Conservation (phyloP, 2,329 filamentous ascomycete species). For the Cladosporium sp. region DNA sequence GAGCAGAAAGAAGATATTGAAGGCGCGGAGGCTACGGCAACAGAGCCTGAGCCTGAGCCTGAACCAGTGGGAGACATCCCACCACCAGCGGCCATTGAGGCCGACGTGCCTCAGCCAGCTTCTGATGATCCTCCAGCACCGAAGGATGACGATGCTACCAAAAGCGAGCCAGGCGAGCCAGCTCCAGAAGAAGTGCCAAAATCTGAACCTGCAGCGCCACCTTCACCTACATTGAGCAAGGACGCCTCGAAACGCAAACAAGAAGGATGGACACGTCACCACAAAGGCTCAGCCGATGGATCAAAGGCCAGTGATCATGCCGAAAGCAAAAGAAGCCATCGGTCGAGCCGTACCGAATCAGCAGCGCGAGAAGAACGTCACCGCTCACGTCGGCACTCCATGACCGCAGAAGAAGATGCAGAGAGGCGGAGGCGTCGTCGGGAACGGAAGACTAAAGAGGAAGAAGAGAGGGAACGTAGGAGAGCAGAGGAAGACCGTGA, state of each 20-base stretch:
- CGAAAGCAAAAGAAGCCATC: neutral
- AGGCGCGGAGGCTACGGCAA: neutral
- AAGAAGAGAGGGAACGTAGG: neutral
- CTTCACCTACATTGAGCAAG: slow-evolving; percentile 14
- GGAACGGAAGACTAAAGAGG: slow-evolving; percentile 11
- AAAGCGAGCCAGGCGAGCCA: neutral
- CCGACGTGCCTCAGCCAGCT: neutral
- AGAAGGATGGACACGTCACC: slow-evolving; percentile 5
- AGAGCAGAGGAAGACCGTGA: slow-evolving; percentile 6
- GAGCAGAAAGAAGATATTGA: neutral
- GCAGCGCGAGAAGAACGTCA: neutral
- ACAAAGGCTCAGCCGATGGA: neutral
- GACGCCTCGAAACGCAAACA: slow-evolving; percentile 2
- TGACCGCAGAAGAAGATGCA: slow-evolving; percentile 16
- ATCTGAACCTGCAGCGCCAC: neutral
- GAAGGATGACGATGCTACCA: neutral
- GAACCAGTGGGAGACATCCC: neutral
- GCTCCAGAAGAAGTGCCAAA: neutral
- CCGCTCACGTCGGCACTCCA: slow-evolving; percentile 3
- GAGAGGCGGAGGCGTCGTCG: slow-evolving; percentile 11
- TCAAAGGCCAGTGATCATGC: neutral
- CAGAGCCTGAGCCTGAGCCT: neutral
- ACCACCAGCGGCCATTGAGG: neutral
- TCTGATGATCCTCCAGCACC: neutral
- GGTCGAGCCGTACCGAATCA: neutral